phyloP scores from a whole-genome alignment of 306 rosid species.

The Leucaena leucocephala region DNA sequence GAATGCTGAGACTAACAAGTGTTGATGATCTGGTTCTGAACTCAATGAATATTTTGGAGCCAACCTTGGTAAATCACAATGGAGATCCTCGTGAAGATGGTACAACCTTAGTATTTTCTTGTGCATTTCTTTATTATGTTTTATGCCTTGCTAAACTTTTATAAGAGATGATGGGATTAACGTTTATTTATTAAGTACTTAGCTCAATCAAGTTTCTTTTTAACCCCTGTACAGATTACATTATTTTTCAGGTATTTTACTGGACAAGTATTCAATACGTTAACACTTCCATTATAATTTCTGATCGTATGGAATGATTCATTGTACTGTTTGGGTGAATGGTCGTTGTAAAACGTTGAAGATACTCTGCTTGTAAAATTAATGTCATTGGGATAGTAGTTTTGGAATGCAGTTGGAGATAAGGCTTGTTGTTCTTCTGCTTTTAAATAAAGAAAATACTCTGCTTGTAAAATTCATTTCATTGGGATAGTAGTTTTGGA shows the following conservation, averaged over 20 bases:
- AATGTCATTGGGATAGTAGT: neutral
- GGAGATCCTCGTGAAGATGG: constrained; percentile 75
- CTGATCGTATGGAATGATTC: neutral
- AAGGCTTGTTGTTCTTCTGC: neutral
- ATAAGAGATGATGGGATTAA: neutral
- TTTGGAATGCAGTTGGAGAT: neutral
- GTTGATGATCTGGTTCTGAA: constrained; percentile 66
- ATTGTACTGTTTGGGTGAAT: neutral
- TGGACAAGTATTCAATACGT: neutral
- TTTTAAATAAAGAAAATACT: neutral
- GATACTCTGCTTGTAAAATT: neutral
- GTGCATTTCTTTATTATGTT: neutral
- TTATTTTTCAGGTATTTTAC: neutral
- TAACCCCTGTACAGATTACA: neutral
- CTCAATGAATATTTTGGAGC: constrained; percentile 74
- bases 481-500: neutral
- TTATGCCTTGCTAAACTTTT: neutral
- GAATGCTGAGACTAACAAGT: constrained; percentile 62
- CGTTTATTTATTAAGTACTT: constrained; percentile 2
- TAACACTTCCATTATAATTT: neutral
- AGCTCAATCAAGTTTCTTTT: neutral
- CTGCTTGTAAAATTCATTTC: neutral
- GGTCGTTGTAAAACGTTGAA: neutral
- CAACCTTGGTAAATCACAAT: constrained; percentile 54
- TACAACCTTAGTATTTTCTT: constrained; percentile 31